A percentile compares a stretch with the other conserved stretches of the same genome.
phyloP scores from a whole-genome alignment of 192 early-diverging fungal species.

The Podila verticillata region DNA sequence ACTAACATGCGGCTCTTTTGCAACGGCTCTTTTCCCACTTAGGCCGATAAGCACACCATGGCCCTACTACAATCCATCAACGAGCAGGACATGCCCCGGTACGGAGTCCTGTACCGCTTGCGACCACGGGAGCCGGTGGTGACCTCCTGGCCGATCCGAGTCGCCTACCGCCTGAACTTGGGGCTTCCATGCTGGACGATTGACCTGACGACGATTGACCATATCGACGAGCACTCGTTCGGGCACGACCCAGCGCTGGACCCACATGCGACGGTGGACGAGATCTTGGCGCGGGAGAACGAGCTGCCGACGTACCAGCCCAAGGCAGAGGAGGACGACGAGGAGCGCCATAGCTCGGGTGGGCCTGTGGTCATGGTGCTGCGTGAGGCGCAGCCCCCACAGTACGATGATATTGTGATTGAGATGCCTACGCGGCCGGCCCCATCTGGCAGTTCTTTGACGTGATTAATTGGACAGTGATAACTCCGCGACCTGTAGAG shows the following conservation, averaged over 20 bases:
- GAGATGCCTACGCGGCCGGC: neutral
- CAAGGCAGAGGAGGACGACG: slow-evolving; percentile 12
- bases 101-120: slow-evolving; percentile 34
- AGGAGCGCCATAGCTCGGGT: neutral
- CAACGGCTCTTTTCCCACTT: neutral
- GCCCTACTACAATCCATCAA: slow-evolving; percentile 25
- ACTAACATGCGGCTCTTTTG: neutral
- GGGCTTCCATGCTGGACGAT: slow-evolving; percentile 22
- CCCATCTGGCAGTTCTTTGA: neutral
- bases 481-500: neutral
- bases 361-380: slow-evolving; percentile 7
- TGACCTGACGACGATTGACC: slow-evolving; percentile 39
- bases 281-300: slow-evolving; percentile 38
- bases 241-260: slow-evolving; percentile 29
- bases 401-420: slow-evolving; percentile 25
- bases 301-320: slow-evolving; percentile 34
- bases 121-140: slow-evolving; percentile 1
- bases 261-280: slow-evolving; percentile 33
- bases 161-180: slow-evolving; percentile 23
- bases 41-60: slow-evolving; percentile 30
- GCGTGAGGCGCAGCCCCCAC: slow-evolving; percentile 22
- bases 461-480: neutral
- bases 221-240: slow-evolving; percentile 43
- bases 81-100: slow-evolving; percentile 40
- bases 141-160: neutral